Conservation (phyloP, 2,329 filamentous ascomycete genomes). For the Phymatotrichopsis omnivora region DNA sequence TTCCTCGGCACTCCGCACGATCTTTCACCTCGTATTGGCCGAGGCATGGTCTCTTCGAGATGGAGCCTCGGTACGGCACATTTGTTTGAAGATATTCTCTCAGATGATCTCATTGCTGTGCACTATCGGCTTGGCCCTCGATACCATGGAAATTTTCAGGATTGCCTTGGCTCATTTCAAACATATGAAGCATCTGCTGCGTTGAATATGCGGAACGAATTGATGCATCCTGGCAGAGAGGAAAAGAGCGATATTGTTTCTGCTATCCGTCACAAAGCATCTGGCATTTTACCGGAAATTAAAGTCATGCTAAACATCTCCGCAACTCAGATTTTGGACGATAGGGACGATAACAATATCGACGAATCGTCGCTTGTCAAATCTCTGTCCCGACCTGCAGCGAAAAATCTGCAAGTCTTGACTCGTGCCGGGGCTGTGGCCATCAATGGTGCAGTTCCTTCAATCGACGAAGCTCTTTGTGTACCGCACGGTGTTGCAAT, state of each 20-base stretch:
- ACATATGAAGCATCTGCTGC: constrained; percentile 91
- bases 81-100: constrained; percentile 75
- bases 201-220: constrained; percentile 82
- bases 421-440: constrained; percentile 47
- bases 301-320: constrained; percentile 76
- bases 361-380: constrained; percentile 67
- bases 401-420: constrained; percentile 28
- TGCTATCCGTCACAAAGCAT: constrained; percentile 77
- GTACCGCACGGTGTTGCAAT: constrained; percentile 71
- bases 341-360: constrained; percentile 62
- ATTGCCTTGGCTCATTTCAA: constrained; percentile 89
- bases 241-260: constrained; percentile 84
- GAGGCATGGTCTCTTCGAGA: constrained; percentile 61
- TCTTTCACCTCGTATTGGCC: constrained; percentile 64
- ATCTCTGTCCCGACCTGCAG: constrained; percentile 51
- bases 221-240: constrained; percentile 78
- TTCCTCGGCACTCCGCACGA: constrained; percentile 90
- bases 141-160: constrained; percentile 94
- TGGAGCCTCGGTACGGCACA: constrained; percentile 89
- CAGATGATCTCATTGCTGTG: constrained; percentile 84
- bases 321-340: constrained; percentile 67
- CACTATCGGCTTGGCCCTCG: constrained; percentile 80
- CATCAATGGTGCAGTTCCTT: constrained; percentile 78
- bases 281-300: constrained; percentile 67
- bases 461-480: constrained; percentile 78